Percentiles rank a stretch among this genome's conserved stretches.
These are phyloP conservation scores for Edaphochlamys debaryana DNA, from an alignment of 139 green algal genomes.

Conservation along the genomic window DNA sequence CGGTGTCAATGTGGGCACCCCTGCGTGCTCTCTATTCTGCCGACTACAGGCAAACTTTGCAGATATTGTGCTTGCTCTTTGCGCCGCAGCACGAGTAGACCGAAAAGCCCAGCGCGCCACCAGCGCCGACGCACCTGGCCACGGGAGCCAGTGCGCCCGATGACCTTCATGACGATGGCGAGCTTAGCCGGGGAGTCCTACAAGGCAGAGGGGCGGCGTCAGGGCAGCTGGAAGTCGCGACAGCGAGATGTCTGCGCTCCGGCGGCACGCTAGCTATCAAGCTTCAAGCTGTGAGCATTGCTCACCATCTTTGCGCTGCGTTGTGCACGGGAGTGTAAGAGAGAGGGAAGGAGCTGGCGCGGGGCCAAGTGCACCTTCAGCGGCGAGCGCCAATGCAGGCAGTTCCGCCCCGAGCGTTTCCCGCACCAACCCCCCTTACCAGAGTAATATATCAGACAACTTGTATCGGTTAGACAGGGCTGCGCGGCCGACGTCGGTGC, in stretches of 20 bases:
- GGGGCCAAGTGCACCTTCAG: background rate
- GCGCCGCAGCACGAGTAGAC: no score
- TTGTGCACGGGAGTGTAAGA: constrained; percentile 36
- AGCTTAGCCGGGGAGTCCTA: constrained; percentile 94
- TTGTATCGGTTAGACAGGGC: no score
- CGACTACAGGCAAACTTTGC: no score
- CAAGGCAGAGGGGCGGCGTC: background rate
- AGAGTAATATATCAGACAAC: no score
- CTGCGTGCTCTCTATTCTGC: no score
- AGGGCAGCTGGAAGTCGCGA: background rate
- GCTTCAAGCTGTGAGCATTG: no score
- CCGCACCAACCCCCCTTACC: no score
- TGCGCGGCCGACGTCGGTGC: no score
- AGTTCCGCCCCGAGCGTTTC: no score
- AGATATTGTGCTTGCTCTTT: no score
- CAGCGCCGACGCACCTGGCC: constrained; percentile 82
- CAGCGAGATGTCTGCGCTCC: background rate
- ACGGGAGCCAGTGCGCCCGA: constrained; percentile 96
- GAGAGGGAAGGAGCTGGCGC: background rate
- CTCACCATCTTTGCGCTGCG: constrained; percentile 44
- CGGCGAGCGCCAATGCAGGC: no score
- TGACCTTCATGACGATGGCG: constrained; percentile 99
- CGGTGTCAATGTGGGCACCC: no score
- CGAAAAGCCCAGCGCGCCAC: background rate
- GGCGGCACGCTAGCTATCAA: background rate